Conservation (phyloP, 768 basidiomycete species). For the Rickenella mellea region DNA sequence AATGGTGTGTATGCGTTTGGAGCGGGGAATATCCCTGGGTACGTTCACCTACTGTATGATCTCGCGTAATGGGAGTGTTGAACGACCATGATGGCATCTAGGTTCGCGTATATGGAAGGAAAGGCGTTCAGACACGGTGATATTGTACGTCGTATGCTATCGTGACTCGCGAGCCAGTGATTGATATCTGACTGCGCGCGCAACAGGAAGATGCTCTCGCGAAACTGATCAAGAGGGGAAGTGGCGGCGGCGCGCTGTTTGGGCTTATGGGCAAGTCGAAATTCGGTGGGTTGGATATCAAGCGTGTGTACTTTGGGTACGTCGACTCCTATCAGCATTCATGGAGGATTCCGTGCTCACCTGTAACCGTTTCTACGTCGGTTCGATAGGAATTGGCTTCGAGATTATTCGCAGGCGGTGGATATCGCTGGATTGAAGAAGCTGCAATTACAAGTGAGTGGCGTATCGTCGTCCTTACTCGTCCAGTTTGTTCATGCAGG, state of each 20-base stretch:
- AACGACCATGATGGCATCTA: conserved; percentile 16
- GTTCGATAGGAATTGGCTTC: conserved; percentile 63
- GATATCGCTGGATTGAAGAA: conserved; percentile 77
- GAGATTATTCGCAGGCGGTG: conserved; percentile 78
- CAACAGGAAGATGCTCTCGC: conserved; percentile 59
- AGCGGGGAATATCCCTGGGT: conserved; percentile 83
- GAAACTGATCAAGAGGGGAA: conserved; percentile 49
- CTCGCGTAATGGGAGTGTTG: background rate
- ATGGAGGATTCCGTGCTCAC: background rate
- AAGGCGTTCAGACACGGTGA: conserved; percentile 85
- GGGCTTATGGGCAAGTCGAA: conserved; percentile 50
- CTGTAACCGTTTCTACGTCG: background rate
- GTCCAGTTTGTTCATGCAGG: background rate
- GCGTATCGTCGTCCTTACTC: background rate
- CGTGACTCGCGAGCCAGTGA: conserved; percentile 6
- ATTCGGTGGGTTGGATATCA: conserved; percentile 73
- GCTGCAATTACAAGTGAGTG: conserved; percentile 50
- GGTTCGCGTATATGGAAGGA: conserved; percentile 81
- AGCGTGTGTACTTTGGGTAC: conserved; percentile 75
- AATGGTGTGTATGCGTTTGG: conserved; percentile 66
- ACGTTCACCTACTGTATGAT: conserved; percentile 13
- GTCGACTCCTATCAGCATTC: conserved; percentile 9
- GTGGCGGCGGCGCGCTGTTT: conserved; percentile 50
- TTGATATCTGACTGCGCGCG: conserved; percentile 21
- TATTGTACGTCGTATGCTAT: conserved; percentile 38